Evolutionary conservation across 768 basidiomycete species (phyloP), one percentile per base, ranked within the genome.

Genomic region (Termitomyces sp.): DNA sequence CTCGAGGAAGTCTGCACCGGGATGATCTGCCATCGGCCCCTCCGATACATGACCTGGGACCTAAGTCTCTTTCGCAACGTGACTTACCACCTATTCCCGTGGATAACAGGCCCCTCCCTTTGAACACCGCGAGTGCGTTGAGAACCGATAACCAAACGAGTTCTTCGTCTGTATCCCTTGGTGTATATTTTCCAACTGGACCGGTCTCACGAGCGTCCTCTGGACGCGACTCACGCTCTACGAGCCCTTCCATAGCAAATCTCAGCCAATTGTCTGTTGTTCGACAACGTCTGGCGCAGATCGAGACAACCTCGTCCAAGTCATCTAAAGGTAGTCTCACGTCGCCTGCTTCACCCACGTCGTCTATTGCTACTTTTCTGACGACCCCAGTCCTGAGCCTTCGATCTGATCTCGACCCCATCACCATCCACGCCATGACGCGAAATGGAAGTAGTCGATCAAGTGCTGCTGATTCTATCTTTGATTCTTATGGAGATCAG

Each of bases 211-310:
- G 57, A 49, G 41, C 60, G 27, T 68, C 63, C 3, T 52, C 52
- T 16, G 43, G 15, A 7, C 51, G 25, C 36, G 53, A 46, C 42
- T 58, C 58, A 41, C 58, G 61, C 15, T 57, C 66, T n/a, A 53
- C 45, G 51, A 86, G 82, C 54, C 82, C 85, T 5, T 88, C 86
- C 7, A 80, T 89, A 41, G 70, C 77, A 25, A 83, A 86, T 54
- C 74, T 89, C 15, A 79, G 76, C 55, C 76, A 77, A 52, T 67
- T 81, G 36, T 88, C 85, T 7, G 78, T 88, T 22, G 88, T 89
- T 43, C 81, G 79, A 56, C 80, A 84, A 58, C 82, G 87, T 33
- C 75, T 87, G 13, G 82, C 83, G 10, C 78, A 87, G 60, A 79
- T 88, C 11, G 77, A 85, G 61, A 62, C 65, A 27, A 68, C 56